phyloP scores from a whole-genome alignment of 257 asterid genomes.

The Forsythia viridissima region DNA sequence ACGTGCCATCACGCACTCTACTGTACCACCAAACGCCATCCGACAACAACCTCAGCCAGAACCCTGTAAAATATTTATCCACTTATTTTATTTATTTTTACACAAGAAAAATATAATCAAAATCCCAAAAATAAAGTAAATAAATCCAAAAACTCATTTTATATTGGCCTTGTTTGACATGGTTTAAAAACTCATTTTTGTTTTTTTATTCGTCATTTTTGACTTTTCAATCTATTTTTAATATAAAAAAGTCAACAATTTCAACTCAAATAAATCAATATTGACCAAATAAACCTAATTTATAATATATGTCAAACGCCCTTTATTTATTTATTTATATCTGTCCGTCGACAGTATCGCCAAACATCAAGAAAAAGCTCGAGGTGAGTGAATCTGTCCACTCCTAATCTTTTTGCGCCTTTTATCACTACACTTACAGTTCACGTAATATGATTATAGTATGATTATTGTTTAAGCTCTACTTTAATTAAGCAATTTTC shows the following conservation, averaged over 20 bases:
- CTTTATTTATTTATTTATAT: background rate
- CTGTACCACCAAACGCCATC: background rate
- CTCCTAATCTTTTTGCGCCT: background rate
- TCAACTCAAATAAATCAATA: too few relatives aligned
- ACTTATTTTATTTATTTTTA: background rate
- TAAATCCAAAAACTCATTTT: conserved; percentile 4
- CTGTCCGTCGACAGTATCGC: background rate
- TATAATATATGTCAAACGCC: too few relatives aligned
- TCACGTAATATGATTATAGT: background rate
- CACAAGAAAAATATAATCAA: background rate
- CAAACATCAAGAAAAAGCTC: conserved; percentile 3
- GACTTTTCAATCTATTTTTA: too few relatives aligned
- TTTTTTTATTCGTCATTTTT: too few relatives aligned
- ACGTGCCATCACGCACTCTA: background rate
- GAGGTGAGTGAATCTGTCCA: conserved; percentile 21
- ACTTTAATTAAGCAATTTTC: background rate
- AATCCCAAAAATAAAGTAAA: background rate
- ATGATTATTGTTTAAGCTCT: conserved; percentile 8
- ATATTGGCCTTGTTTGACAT: too few relatives aligned
- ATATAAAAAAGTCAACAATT: too few relatives aligned
- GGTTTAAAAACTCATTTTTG: too few relatives aligned
- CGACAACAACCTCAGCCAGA: conserved; percentile 11
- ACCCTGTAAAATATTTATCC: background rate
- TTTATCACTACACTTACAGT: background rate
- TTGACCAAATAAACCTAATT: too few relatives aligned